phyloP scores from a whole-genome alignment of 2,329 filamentous ascomycete species.

The Colletotrichum camelliae region DNA sequence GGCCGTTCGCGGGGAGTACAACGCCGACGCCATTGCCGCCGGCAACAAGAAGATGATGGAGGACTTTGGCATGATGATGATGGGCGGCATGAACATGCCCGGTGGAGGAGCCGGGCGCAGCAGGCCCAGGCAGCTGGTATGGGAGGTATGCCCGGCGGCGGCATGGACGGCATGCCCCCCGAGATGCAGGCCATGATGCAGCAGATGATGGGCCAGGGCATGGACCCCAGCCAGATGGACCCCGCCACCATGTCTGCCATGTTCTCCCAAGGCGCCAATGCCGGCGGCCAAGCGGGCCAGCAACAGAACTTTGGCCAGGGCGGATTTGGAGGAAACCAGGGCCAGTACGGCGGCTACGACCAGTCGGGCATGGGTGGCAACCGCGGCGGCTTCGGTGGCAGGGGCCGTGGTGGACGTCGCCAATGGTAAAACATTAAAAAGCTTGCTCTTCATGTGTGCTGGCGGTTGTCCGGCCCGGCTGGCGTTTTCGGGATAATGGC shows the following conservation, averaged over 20 bases:
- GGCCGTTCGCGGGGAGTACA: conserved; percentile 76
- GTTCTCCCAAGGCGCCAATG: conserved; percentile 54
- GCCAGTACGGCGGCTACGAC: conserved; percentile 55
- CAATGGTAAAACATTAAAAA: conserved; percentile 5
- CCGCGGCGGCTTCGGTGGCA: conserved; percentile 30
- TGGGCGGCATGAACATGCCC: conserved; percentile 58
- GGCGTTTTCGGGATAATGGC: conserved; percentile 11
- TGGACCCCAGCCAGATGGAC: conserved; percentile 72
- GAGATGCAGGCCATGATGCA: conserved; percentile 75
- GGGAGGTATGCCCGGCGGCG: conserved; percentile 55
- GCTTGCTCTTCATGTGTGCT: background rate
- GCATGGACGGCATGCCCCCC: conserved; percentile 66
- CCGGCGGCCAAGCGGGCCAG: conserved; percentile 53
- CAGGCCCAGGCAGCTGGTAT: conserved; percentile 39
- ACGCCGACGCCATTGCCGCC: conserved; percentile 65
- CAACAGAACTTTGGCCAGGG: conserved; percentile 56
- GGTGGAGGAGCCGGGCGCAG: conserved; percentile 37
- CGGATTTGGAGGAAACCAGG: conserved; percentile 59
- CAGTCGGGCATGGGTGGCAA: conserved; percentile 51
- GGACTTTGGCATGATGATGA: conserved; percentile 72
- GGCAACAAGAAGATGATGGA: conserved; percentile 82
- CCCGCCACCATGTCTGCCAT: conserved; percentile 62
- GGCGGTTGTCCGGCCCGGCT: background rate
- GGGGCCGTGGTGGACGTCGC: conserved; percentile 35
- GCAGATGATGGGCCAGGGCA: conserved; percentile 70